phyloP scores from a whole-genome alignment of 139 green algal genomes.

The Closterium sp. region DNA sequence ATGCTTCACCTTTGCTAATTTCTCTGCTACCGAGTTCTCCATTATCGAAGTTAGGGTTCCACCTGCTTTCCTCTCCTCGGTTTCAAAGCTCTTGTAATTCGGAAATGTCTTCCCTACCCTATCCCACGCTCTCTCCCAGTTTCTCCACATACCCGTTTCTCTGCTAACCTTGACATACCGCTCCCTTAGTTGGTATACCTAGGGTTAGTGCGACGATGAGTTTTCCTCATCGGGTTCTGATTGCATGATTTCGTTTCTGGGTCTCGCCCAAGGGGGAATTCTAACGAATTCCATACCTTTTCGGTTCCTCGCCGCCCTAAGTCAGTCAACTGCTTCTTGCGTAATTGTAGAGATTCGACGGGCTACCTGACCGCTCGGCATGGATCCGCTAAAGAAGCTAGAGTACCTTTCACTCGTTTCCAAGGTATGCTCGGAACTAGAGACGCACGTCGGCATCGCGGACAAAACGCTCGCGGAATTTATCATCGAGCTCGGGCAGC shows the following conservation, averaged over 20 bases:
- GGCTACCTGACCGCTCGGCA: not conserved
- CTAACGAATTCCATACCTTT: not conserved
- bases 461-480: slow-evolving; percentile 97
- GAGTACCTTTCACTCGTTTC: slow-evolving; percentile 86
- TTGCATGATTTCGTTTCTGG: not conserved
- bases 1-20: too few species aligned
- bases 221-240: too few species aligned
- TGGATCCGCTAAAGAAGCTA: slow-evolving; percentile 74
- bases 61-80: not conserved
- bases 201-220: not conserved
- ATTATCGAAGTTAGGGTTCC: not conserved
- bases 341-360: not conserved
- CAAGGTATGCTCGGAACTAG: slow-evolving; percentile 90
- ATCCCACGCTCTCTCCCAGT: not conserved
- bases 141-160: not conserved
- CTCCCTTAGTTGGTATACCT: not conserved
- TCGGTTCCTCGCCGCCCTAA: not conserved
- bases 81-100: not conserved
- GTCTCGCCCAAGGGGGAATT: not conserved
- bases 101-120: not conserved
- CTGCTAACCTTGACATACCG: not conserved
- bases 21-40: not conserved
- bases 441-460: slow-evolving; percentile 87
- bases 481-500: slow-evolving; percentile 78
- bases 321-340: not conserved